Base-by-base conservation (phyloP, 768 basidiomycete species). In the Naganishia antarctica region DNA sequence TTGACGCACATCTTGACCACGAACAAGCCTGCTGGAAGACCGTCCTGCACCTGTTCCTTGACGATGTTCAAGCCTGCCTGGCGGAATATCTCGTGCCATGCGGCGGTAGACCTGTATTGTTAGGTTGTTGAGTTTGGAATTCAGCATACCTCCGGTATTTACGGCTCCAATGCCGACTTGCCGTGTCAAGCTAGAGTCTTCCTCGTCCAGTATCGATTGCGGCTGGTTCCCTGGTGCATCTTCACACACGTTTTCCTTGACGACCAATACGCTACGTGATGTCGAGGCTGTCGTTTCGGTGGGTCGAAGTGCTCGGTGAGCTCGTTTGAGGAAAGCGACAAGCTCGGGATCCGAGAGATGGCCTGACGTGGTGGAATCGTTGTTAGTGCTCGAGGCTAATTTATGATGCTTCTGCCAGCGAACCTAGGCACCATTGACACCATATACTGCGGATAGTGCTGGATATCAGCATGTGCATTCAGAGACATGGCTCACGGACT, bases 111-210 rank as follows among this genome's bases (percentile, higher is more conserved):
- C 73, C 93, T 96, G 70, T 1, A 48, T 32, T 13, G 53, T 29
- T 9, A 26, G 28, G 9, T 32, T 23, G 45, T 32, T 40, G 26
- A 26, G 48, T 12, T n/a, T n/a, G n/a, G n/a, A n/a, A n/a, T n/a
- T n/a, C n/a, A n/a, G n/a, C n/a, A n/a, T n/a, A n/a, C n/a, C n/a
- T n/a, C n/a, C n/a, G n/a, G n/a, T n/a, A n/a, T n/a, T n/a, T n/a
- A n/a, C n/a, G n/a, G n/a, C n/a, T n/a, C n/a, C n/a, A 58, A 41
- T 40, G 34, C 26, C 4, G 49, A 65, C 79, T 60, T 57, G 89
- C 93, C 94, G 84, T 9, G 90, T 97, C 72, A 94, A 79, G 73
- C 88, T 92, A 18, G 90, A 92, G 77, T 99, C 94, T 63, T 87
- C 80, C 63, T 87, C 85, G 71, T 97, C 93, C 70, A 91, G 90